Evolutionary conservation across 1,284 basidiomycete species (phyloP).

Genomic region (Leccinum subrobustum): DNA sequence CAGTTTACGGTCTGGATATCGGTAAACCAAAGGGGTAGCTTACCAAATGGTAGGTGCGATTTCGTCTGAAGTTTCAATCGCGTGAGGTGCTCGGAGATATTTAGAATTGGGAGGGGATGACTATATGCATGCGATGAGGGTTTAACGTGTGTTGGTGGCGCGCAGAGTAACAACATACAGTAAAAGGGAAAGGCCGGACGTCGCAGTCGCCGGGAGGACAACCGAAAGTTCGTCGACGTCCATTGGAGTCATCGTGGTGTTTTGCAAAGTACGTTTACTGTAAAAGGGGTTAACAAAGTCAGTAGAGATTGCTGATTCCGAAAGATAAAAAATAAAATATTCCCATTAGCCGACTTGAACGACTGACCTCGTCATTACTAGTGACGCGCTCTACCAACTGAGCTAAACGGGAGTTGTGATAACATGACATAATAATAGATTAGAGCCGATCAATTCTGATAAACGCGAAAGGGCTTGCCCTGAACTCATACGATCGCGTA

Average conservation of each 20-base stretch:
- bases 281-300: background rate
- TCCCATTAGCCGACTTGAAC: conserved; percentile 53
- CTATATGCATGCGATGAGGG: conserved; percentile 43
- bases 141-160: background rate
- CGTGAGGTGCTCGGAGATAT: conserved; percentile 94
- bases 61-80: conserved; percentile 76
- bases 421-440: background rate
- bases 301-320: background rate
- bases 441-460: background rate
- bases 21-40: conserved; percentile 20
- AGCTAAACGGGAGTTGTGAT: conserved; percentile 43
- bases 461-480: conserved; percentile 49
- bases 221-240: conserved; percentile 74
- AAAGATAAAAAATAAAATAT: conserved; percentile 11
- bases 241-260: conserved; percentile 61
- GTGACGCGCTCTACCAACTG: conserved; percentile 62
- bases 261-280: background rate
- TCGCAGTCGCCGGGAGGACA: conserved; percentile 64
- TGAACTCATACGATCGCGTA: conserved; percentile 34
- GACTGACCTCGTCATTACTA: conserved; percentile 57
- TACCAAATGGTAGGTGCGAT: conserved; percentile 63
- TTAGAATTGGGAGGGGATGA: conserved; percentile 94
- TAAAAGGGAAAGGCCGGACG: conserved; percentile 68
- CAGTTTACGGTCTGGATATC: background rate
- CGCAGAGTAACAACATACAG: conserved; percentile 46